Evolutionary conservation across 768 basidiomycete species (phyloP), one percentile per base, ranked within the genome.

Genomic region (Pisolithus marmoratus): DNA sequence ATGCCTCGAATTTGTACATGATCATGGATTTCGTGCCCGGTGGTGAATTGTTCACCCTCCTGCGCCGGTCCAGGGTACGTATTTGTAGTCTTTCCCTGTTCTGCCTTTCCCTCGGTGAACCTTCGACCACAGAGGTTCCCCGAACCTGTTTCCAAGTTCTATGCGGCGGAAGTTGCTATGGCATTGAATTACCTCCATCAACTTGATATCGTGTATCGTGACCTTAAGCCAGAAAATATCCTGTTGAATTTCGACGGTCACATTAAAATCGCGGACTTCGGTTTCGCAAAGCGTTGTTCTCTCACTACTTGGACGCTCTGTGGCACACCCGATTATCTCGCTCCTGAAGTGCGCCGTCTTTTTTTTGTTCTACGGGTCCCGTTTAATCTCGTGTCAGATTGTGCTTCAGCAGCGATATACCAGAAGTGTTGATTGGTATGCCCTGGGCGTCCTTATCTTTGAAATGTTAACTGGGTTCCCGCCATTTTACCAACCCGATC

Each of bases 401-500:
- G 86, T 84, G 65, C 82, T 77, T 17, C 85, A 89, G 65, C 80
- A 83, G 52, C 79, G 94, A 6, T 98, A 99, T 66, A 95, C 94
- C 65, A 95, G 96, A 68, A 87, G 85, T 52, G 95, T 97, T 2
- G 96, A 99, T 64, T 99, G 94, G 94, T 99, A 97, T 72, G 95
- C 96, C 1, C 80, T 97, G 48, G 96, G 96, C 47, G 91, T 99
- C 50, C 83, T 99, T 54, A 88, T 94, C 51, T 99, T 89, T 66
- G 96, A 99, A 70, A 97, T 98, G 94, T 80, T 99, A 41, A 93
- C 90, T 0, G 96, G 96, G 8, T 84, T 88, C 24, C 92, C 94
- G 24, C 96, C 96, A 0, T 98, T 93, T 74, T 94, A 96, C 70
- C 87, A 90, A 66, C 74, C 80, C 23, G 90, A 92, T 63, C 81